Conservation (phyloP, 1,284 basidiomycete species). For the Marasmius sp. region DNA sequence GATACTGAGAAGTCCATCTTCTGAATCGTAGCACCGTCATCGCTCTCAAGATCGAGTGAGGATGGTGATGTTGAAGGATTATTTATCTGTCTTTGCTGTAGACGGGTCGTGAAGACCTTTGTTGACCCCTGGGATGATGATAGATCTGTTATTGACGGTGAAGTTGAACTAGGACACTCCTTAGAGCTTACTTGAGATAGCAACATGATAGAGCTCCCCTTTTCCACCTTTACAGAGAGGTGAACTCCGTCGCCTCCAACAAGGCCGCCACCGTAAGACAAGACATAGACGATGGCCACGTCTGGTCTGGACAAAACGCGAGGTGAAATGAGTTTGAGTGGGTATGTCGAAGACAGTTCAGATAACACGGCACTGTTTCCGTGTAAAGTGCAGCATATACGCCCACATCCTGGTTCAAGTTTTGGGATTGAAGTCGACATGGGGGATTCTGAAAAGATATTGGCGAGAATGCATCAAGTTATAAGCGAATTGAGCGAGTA, state of each 20-base stretch:
- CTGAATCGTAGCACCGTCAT: conserved; percentile 41
- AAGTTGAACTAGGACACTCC: too few species aligned
- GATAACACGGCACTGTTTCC: conserved; percentile 65
- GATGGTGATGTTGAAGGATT: conserved; percentile 4
- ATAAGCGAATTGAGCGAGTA: background rate
- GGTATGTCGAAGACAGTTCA: conserved; percentile 81
- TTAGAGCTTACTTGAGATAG: conserved; percentile 72
- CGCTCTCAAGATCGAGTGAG: conserved; percentile 22
- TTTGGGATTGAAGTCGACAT: conserved; percentile 24
- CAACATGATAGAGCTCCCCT: conserved; percentile 58
- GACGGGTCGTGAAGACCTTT: conserved; percentile 85
- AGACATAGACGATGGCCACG: conserved; percentile 75
- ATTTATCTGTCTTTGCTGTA: conserved; percentile 38
- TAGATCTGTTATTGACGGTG: too few species aligned
- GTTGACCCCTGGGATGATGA: conserved; percentile 72
- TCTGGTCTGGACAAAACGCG: conserved; percentile 38
- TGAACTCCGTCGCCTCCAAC: conserved; percentile 84
- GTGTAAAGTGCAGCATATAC: conserved; percentile 51
- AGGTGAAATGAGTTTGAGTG: conserved; percentile 88
- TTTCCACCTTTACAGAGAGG: conserved; percentile 63
- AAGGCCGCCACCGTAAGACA: conserved; percentile 92
- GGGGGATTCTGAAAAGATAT: background rate
- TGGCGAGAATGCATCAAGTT: background rate
- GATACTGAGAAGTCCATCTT: conserved; percentile 57
- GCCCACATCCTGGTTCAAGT: conserved; percentile 51